phyloP scores from a whole-genome alignment of 2,329 filamentous ascomycete species.

The Paecilomyces dactylethromorphus region DNA sequence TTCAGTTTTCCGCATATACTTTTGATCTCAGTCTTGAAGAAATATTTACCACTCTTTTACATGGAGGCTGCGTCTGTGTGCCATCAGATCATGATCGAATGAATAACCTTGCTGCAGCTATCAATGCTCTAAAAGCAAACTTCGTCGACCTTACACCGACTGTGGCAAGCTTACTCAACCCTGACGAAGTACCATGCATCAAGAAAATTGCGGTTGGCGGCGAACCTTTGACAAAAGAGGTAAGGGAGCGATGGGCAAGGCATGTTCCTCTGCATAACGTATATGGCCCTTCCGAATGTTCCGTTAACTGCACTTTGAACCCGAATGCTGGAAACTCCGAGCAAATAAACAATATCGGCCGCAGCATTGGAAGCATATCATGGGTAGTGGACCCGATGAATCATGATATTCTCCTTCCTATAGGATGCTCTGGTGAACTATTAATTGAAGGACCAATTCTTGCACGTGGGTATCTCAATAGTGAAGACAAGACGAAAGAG shows the following conservation, averaged over 20 bases:
- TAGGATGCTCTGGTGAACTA: constrained; percentile 36
- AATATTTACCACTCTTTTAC: constrained; percentile 28
- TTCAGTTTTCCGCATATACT: constrained; percentile 40
- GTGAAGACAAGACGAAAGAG: constrained; percentile 8
- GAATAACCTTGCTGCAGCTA: constrained; percentile 39
- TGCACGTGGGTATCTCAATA: constrained; percentile 28
- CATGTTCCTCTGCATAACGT: constrained; percentile 24
- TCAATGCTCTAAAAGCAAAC: constrained; percentile 42
- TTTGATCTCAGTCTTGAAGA: constrained; percentile 42
- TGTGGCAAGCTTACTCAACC: constrained; percentile 39
- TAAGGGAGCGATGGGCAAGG: constrained; percentile 24
- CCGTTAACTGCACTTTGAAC: constrained; percentile 6
- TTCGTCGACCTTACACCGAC: constrained; percentile 52
- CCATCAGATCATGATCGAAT: constrained; percentile 40
- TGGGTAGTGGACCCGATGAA: constrained; percentile 19
- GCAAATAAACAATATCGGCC: constrained; percentile 9
- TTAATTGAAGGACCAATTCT: constrained; percentile 34
- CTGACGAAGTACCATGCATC: constrained; percentile 29
- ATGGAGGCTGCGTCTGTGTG: constrained; percentile 51
- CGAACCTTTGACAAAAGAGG: constrained; percentile 22
- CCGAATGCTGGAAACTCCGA: constrained; percentile 1
- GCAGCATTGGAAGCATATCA: constrained; percentile 4
- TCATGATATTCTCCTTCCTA: constrained; percentile 15
- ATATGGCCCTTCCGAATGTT: constrained; percentile 24
- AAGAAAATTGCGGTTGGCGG: constrained; percentile 29